These are phyloP conservation scores for Psilocybe sp. DNA, from an alignment of 768 basidiomycete genomes.

Conservation along the genomic window DNA sequence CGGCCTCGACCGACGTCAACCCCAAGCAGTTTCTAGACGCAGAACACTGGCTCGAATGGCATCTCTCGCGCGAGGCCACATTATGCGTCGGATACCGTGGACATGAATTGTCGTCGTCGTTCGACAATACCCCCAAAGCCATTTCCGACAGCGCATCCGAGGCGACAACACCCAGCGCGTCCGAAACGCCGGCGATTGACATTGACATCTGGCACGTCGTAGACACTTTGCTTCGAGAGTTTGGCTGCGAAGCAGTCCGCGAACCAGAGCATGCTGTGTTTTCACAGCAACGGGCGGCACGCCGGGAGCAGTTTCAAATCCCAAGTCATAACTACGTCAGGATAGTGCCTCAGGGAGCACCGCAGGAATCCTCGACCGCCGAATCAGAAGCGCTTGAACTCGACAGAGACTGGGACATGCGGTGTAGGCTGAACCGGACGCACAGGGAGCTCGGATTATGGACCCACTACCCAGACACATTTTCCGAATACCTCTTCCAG, in stretches of 20 bases:
- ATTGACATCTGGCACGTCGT: slow-evolving; percentile 42
- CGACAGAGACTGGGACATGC: too few species aligned
- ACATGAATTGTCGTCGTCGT: slow-evolving; percentile 1
- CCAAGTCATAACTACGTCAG: slow-evolving; percentile 10
- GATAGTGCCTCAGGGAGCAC: slow-evolving; percentile 2
- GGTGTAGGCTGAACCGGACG: too few species aligned
- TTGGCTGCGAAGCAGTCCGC: slow-evolving; percentile 37
- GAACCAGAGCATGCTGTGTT: slow-evolving; percentile 10
- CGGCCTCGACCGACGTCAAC: slow-evolving; percentile 7
- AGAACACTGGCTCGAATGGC: slow-evolving; percentile 42
- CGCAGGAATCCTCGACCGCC: too few species aligned
- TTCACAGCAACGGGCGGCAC: slow-evolving; percentile 4
- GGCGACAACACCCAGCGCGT: too few species aligned
- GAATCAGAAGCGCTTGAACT: too few species aligned
- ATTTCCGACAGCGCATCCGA: background rate
- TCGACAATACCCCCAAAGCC: slow-evolving; percentile 2
- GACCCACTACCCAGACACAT: too few species aligned
- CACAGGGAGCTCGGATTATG: too few species aligned
- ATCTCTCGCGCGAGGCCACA: slow-evolving; percentile 38
- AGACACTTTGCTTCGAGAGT: slow-evolving; percentile 35
- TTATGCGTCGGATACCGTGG: slow-evolving; percentile 19
- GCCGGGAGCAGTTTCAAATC: slow-evolving; percentile 7
- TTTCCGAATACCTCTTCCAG: too few species aligned
- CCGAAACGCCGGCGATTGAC: too few species aligned
- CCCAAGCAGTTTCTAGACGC: slow-evolving; percentile 36